Conservation (phyloP, 139 green algal species). For the Spirogloea muscicola region DNA sequence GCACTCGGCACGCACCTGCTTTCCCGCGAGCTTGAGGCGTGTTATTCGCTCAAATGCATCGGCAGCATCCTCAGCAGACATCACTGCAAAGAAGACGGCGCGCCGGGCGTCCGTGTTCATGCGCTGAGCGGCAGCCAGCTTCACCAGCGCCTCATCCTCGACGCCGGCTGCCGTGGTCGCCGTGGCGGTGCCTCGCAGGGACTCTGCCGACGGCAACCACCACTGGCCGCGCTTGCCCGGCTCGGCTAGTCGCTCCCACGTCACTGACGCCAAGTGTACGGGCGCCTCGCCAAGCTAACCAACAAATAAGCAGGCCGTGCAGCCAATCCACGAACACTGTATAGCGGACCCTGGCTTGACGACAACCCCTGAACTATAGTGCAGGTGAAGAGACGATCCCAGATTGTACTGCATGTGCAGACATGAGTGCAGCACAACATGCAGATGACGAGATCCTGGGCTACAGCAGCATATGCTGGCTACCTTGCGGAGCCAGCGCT, state of each 20-base stretch:
- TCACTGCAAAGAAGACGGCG: slow-evolving; percentile 50
- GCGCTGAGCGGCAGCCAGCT: slow-evolving; percentile 48
- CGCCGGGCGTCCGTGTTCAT: slow-evolving; percentile 53
- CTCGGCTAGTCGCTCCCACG: slow-evolving; percentile 44
- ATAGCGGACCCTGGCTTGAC: no score
- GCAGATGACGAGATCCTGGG: no score
- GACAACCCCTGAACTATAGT: no score
- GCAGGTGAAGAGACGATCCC: no score
- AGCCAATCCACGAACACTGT: no score
- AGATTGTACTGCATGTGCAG: no score
- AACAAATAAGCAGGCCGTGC: no score
- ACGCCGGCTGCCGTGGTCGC: neutral
- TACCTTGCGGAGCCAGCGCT: slow-evolving; percentile 48
- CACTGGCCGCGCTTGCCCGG: slow-evolving; percentile 46
- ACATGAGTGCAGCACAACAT: no score
- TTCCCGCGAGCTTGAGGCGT: slow-evolving; percentile 34
- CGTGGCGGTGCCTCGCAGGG: neutral
- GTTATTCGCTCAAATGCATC: slow-evolving; percentile 54
- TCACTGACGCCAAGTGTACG: slow-evolving; percentile 36
- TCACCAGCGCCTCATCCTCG: slow-evolving; percentile 33
- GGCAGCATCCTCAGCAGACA: slow-evolving; percentile 47
- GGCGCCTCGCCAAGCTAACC: slow-evolving; percentile 27
- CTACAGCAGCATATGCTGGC: no score
- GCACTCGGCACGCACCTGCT: slow-evolving; percentile 36
- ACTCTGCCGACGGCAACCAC: slow-evolving; percentile 43